These are phyloP conservation scores for Phytophthora kernoviae DNA, from an alignment of 352 stramenopile species.

Conservation along the genomic window DNA sequence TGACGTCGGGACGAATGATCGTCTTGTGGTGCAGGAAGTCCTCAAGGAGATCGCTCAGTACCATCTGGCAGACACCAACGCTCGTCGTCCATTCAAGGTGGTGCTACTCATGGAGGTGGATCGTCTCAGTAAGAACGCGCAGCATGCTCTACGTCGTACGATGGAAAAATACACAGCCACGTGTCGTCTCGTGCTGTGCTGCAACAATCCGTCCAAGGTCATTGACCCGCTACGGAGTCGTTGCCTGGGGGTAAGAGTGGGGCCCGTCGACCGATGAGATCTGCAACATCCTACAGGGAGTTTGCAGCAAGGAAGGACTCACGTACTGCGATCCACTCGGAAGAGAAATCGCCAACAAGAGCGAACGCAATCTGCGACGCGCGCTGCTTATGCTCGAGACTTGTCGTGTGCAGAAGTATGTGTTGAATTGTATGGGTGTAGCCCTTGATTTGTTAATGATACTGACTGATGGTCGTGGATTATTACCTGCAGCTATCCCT, in stretches of 20 bases:
- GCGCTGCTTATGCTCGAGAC: constrained; percentile 98
- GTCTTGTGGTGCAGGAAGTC: constrained; percentile 98
- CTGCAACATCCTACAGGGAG: constrained; percentile 85
- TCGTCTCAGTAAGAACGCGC: constrained; percentile 96
- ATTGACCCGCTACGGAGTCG: constrained; percentile 97
- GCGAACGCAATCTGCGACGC: constrained; percentile 95
- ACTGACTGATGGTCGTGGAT: constrained; percentile 4
- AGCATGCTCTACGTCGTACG: constrained; percentile 96
- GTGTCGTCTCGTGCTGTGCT: constrained; percentile 98
- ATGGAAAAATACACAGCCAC: constrained; percentile 97
- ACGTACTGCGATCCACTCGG: constrained; percentile 89
- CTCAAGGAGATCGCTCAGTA: constrained; percentile 99
- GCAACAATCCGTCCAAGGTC: constrained; percentile 96
- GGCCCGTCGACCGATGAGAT: constrained; percentile 91
- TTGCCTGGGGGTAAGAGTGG: constrained; percentile 95
- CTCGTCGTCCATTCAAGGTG: constrained; percentile 86
- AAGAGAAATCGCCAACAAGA: constrained; percentile 91
- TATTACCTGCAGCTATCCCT: constrained; percentile 73
- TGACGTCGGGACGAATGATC: constrained; percentile 97
- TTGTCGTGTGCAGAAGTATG: constrained; percentile 79
- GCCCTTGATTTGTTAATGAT: neutral
- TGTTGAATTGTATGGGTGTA: neutral
- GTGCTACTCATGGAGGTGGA: constrained; percentile 98
- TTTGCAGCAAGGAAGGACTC: constrained; percentile 93
- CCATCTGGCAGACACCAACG: constrained; percentile 78